Percentiles rank a stretch among this genome's conserved stretches.
phyloP scores from a whole-genome alignment of 805 yeast species.

The Komagataella populi region DNA sequence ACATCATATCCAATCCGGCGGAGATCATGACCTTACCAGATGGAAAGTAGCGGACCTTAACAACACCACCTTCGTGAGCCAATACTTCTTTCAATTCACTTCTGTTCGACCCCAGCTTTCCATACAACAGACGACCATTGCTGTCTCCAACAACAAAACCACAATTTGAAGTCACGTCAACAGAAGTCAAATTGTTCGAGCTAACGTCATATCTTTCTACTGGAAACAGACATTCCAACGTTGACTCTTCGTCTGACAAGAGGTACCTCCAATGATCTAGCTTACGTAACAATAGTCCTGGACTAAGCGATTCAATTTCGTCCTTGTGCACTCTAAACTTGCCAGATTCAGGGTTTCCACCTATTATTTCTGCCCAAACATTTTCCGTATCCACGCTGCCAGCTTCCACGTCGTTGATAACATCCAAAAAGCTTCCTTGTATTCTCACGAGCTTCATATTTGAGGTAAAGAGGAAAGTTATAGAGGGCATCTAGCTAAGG shows the following conservation, averaged over 20 bases:
- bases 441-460: not conserved
- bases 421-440: not conserved
- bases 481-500: not conserved
- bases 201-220: not conserved
- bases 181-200: not conserved
- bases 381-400: not conserved
- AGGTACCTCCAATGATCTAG: not conserved
- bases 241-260: not conserved
- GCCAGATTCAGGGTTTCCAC: not conserved
- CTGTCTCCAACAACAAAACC: slow-evolving; percentile 7
- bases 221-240: not conserved
- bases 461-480: not conserved
- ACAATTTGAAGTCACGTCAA: not conserved
- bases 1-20: slow-evolving; percentile 41
- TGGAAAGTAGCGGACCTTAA: slow-evolving; percentile 39
- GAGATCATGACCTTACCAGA: slow-evolving; percentile 48
- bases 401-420: not conserved
- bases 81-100: slow-evolving; percentile 7
- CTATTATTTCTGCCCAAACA: not conserved
- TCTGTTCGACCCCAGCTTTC: not conserved
- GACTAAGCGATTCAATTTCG: not conserved
- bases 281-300: not conserved
- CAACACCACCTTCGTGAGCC: slow-evolving; percentile 41
- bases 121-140: slow-evolving; percentile 7
- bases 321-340: not conserved